Conservation (phyloP, 2,329 filamentous ascomycete genomes). For the Graphilbum sp. region DNA sequence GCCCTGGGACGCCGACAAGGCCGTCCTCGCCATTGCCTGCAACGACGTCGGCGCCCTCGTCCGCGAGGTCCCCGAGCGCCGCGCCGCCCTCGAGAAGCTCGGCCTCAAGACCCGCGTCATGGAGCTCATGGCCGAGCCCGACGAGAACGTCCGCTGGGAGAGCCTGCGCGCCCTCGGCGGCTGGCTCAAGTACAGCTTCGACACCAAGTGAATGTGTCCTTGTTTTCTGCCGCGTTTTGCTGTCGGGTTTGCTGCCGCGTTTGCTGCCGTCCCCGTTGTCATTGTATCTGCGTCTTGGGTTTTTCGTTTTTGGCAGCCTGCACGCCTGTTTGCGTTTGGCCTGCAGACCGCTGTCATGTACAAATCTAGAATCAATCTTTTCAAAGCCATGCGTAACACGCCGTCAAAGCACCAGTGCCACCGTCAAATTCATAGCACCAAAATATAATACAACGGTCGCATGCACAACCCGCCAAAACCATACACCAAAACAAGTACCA, state of each 20-base stretch:
- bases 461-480: no score
- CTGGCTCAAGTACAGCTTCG: conserved; percentile 50
- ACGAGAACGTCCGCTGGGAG: conserved; percentile 86
- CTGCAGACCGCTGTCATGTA: no score
- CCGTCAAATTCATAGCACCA: no score
- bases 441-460: no score
- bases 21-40: conserved; percentile 81
- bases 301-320: no score
- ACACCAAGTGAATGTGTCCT: conserved; percentile 16
- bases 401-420: no score
- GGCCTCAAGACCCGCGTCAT: conserved; percentile 78
- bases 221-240: not conserved
- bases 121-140: conserved; percentile 81
- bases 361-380: no score
- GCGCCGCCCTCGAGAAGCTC: conserved; percentile 63
- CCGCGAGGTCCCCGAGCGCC: conserved; percentile 74
- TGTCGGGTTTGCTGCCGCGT: no score
- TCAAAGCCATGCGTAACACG: no score
- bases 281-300: not conserved
- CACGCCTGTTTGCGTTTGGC: not conserved
- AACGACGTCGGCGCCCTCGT: conserved; percentile 84
- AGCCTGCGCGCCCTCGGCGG: conserved; percentile 64
- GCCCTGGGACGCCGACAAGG: conserved; percentile 64
- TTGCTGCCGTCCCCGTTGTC: not conserved
- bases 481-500: no score